A percentile compares a stretch with the other conserved stretches of the same genome.
Conservation (phyloP, 2,329 filamentous ascomycete genomes). For the Dothideomycetes sp. region DNA sequence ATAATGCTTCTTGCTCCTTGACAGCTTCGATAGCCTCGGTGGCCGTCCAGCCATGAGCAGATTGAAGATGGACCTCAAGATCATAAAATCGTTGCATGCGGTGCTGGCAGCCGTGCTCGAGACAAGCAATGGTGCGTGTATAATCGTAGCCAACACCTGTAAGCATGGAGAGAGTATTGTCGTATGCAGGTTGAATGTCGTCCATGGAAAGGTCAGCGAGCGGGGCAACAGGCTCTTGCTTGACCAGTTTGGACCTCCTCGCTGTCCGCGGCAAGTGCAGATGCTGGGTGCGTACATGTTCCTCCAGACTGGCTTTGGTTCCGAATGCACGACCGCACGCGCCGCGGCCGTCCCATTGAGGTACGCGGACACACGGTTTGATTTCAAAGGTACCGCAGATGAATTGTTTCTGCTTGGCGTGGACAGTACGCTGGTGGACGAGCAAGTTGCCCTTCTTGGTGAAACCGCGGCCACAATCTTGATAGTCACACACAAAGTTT, state of each 20-base stretch:
- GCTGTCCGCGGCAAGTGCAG: conserved; percentile 42
- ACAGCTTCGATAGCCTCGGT: conserved; percentile 24
- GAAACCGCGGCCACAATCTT: conserved; percentile 64
- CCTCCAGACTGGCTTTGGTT: conserved; percentile 68
- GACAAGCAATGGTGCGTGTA: conserved; percentile 40
- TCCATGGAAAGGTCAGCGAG: conserved; percentile 13
- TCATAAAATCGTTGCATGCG: conserved; percentile 49
- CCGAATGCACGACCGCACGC: conserved; percentile 68
- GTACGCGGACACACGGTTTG: conserved; percentile 43
- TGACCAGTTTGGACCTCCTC: conserved; percentile 24
- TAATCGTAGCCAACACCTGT: conserved; percentile 47
- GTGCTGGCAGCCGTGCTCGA: conserved; percentile 38
- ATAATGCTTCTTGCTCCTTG: conserved; percentile 26
- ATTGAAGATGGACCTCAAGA: conserved; percentile 44
- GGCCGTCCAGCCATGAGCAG: conserved; percentile 27
- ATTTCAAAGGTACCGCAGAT: conserved; percentile 65
- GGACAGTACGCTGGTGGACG: conserved; percentile 65
- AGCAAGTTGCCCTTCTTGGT: conserved; percentile 76
- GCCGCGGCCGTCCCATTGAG: conserved; percentile 51
- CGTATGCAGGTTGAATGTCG: conserved; percentile 1
- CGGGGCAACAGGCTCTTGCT: conserved; percentile 29
- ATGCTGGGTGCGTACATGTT: conserved; percentile 76
- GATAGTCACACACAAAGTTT: conserved; percentile 51
- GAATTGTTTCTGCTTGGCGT: conserved; percentile 62
- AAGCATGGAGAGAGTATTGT: conserved; percentile 25